Base-by-base conservation (phyloP, 148 eudicot species). In the Chenopodium formosanum region DNA sequence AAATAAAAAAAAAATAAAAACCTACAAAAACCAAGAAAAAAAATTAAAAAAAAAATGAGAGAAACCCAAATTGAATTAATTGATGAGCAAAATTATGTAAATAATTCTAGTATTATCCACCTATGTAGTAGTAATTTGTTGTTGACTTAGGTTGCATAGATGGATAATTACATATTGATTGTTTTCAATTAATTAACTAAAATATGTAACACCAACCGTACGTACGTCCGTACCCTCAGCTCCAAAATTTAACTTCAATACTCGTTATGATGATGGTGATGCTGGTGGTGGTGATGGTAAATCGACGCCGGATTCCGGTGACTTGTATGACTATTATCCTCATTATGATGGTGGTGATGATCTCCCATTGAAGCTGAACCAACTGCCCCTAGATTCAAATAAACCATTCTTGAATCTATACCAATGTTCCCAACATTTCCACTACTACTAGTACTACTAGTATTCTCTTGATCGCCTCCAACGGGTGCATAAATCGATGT, bases 341-440 rank as follows among this genome's bases (percentile, higher is more conserved):
- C 80, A 11, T 74, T 46, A 48, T 73, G 58, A 13, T 73, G 78
- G 0, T 76, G 78, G 0, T 76, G 76, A 13, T 76, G 86, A 40
- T 84, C 83, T 32, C 63, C 80, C 72, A 70, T 76, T 4, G 75
- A 37, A 0, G 85, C 79, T 6, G 83, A 70, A 27, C 85, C 83
- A 22, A 85, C 84, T 17, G 89, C 93, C 2, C 91, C 94, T 8
- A 93, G 88, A 65, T 91, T 90, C 77, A 93, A 80, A 82, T 91
- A 93, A 64, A 93, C 97, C 92, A 93, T 83, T 74, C 95, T 92
- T 25, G 97, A 88, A 86, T 92, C 93, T 27, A 92, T 80, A 0
- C 88, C 86, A 20, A 90, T n/a, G 40, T 90, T 88, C 1, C 79
- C 89, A 46, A 88, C 76, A 76, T 83, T 86, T 2, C 91, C 91